A percentile compares a stretch with the other conserved stretches of the same genome.
Evolutionary conservation across 1,284 basidiomycete species (phyloP).

Genomic region (Sphaerobolus stellatus): DNA sequence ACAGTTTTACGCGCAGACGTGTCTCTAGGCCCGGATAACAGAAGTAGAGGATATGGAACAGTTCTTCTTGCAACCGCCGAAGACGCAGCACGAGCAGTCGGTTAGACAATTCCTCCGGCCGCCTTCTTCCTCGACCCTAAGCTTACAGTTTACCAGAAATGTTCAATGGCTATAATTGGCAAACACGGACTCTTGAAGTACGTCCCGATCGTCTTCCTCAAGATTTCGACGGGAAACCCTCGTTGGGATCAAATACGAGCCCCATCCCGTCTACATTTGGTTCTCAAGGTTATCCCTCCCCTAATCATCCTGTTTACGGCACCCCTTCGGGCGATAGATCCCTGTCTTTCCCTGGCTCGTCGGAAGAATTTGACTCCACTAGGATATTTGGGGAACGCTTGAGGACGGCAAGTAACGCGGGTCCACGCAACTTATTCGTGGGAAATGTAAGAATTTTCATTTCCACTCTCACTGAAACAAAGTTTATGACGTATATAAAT

Average conservation of each 20-base stretch:
- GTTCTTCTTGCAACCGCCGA: slow-evolving; percentile 89
- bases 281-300: neutral
- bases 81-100: slow-evolving; percentile 85
- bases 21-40: slow-evolving; percentile 87
- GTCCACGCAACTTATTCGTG: slow-evolving; percentile 65
- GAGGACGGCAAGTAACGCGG: slow-evolving; percentile 19
- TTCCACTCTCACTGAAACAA: neutral
- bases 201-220: slow-evolving; percentile 74
- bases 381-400: neutral
- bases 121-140: neutral
- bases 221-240: slow-evolving; percentile 39
- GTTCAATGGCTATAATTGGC: slow-evolving; percentile 92
- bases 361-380: slow-evolving; percentile 2
- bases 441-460: slow-evolving; percentile 51
- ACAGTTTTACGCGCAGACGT: slow-evolving; percentile 95
- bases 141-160: slow-evolving; percentile 46
- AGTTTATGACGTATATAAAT: slow-evolving; percentile 16
- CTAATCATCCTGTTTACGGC: neutral
- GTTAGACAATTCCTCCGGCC: slow-evolving; percentile 24
- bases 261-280: neutral
- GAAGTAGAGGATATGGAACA: slow-evolving; percentile 90
- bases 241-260: neutral
- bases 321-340: neutral
- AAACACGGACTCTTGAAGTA: slow-evolving; percentile 87
- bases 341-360: neutral